Evolutionary conservation across 192 early-diverging fungal species (phyloP), one percentile per base, ranked within the genome.

Genomic region (Geranomyces variabilis): DNA sequence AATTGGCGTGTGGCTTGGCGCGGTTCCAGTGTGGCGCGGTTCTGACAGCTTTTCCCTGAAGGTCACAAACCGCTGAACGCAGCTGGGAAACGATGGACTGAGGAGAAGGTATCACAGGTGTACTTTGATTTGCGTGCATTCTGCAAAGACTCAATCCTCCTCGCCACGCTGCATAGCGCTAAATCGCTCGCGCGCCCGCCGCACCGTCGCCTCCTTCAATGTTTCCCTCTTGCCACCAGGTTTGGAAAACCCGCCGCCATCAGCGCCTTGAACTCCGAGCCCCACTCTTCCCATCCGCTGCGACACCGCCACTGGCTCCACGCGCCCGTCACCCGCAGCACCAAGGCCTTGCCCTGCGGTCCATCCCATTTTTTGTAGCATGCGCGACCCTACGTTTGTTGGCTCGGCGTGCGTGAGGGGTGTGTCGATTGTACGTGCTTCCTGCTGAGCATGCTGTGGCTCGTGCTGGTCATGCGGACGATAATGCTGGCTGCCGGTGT

Each of bases 321-420:
- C 55, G 22, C 69, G 62, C 28, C 76, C 76, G 44, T 58, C 31
- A 21, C 72, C 72, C 33, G 21, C 30, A 6, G 58, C 59, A 13
- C 76, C 76, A 6, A 78, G 66, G 29, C 76, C 76, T 30, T 74
- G 58, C 15, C 76, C 76, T 44, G 57, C 45, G 26, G 48, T 78
- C 76, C 76, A 78, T 9, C 75, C 76, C 76, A 78, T 78, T 53
- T 78, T 78, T 24, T 59, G 65, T 43, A 78, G 36, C 53, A 78
- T 36, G 44, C 49, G 31, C 26, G 46, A 56, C 24, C 76, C 76
- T 15, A 67, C 64, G 61, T 74, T 74, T 1, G 64, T 44, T 19
- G 58, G 58, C 31, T 60, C 58, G 29, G 58, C 29, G 58, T 60
- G 58, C 58, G 24, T 28, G 19, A 60, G 58, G 9, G 58, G 12